phyloP scores from a whole-genome alignment of 257 asterid genomes.

The Nyctanthes arbortristis region DNA sequence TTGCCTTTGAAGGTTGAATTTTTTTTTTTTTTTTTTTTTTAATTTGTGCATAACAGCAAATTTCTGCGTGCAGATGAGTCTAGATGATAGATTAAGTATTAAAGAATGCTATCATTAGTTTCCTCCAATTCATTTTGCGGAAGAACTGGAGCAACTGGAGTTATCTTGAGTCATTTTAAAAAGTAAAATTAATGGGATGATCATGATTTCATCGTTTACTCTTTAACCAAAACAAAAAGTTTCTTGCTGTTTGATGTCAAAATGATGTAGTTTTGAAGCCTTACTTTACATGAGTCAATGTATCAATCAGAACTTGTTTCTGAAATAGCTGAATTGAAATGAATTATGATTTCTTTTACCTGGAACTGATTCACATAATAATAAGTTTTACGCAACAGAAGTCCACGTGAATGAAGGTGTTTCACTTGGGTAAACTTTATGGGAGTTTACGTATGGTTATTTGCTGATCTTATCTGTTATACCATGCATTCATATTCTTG shows the following conservation, averaged over 20 bases:
- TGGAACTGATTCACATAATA: background rate
- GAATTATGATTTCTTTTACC: background rate
- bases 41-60: background rate
- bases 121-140: background rate
- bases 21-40: background rate
- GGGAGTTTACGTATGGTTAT: background rate
- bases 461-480: background rate
- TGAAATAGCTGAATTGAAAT: background rate
- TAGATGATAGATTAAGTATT: background rate
- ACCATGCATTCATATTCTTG: background rate
- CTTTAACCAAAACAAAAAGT: background rate
- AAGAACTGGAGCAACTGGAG: background rate
- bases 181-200: constrained; percentile 1
- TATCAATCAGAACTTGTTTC: background rate
- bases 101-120: background rate
- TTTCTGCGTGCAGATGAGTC: background rate
- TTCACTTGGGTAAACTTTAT: constrained; percentile 7
- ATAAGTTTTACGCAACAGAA: background rate
- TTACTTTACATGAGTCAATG: background rate
- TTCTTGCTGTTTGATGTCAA: background rate
- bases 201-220: background rate
- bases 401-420: constrained; percentile 16
- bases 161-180: constrained; percentile 5
- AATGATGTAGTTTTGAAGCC: constrained; percentile 1
- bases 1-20: constrained; percentile 19